Evolutionary conservation across 164 flowering plant species (phyloP).

Genomic region (Macadamia integrifolia): DNA sequence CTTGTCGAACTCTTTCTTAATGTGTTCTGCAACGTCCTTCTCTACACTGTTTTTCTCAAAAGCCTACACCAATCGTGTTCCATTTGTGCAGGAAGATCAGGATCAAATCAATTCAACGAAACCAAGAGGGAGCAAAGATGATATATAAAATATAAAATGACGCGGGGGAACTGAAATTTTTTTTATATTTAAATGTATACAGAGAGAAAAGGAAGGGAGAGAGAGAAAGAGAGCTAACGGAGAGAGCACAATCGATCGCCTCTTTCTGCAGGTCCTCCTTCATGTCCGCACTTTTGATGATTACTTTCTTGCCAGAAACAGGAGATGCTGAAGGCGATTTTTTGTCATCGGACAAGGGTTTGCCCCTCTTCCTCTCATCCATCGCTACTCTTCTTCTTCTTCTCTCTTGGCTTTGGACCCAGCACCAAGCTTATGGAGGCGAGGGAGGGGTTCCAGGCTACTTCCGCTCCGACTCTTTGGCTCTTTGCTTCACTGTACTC

Average conservation of each 20-base stretch:
- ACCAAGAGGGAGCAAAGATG: neutral
- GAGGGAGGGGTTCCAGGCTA: too few relatives aligned
- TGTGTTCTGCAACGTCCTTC: conserved; percentile 91
- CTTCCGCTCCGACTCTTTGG: too few relatives aligned
- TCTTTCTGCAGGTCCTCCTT: conserved; percentile 81
- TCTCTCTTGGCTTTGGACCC: too few relatives aligned
- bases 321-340: conserved; percentile 21
- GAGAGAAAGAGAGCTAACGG: conserved; percentile 28
- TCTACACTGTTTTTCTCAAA: conserved; percentile 83
- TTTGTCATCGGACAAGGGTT: conserved; percentile 35
- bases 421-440: too few relatives aligned
- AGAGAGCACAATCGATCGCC: conserved; percentile 73
- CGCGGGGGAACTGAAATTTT: too few relatives aligned
- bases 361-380: neutral
- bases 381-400: too few relatives aligned
- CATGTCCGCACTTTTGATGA: conserved; percentile 95
- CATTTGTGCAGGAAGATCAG: conserved; percentile 1
- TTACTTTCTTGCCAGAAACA: conserved; percentile 41
- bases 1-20: conserved; percentile 95
- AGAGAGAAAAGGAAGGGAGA: neutral
- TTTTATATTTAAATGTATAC: neutral
- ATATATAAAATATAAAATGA: neutral
- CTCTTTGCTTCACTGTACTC: too few relatives aligned
- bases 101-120: neutral
- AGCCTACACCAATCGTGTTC: conserved; percentile 39